phyloP scores from a whole-genome alignment of 2,329 filamentous ascomycete species.

The Aotearoamyces nothofagi region DNA sequence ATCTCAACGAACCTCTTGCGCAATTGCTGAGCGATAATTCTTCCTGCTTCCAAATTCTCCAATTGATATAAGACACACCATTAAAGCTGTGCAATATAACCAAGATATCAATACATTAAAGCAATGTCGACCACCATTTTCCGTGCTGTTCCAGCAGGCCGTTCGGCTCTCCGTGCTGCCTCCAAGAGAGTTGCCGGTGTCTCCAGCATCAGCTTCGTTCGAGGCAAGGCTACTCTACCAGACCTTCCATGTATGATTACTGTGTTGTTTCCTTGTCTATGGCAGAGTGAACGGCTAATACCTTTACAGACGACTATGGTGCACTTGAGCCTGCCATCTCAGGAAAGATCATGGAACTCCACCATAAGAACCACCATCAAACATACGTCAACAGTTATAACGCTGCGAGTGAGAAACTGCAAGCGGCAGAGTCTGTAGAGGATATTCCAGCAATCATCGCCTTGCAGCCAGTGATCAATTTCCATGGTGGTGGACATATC shows the following conservation, averaged over 20 bases:
- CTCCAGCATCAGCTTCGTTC: constrained; percentile 61
- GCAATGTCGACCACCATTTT: constrained; percentile 70
- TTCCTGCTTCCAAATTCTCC: too few relatives aligned
- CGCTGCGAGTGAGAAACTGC: constrained; percentile 57
- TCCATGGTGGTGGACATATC: constrained; percentile 52
- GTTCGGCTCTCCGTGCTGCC: constrained; percentile 57
- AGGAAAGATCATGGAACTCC: constrained; percentile 89
- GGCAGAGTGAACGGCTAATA: too few relatives aligned
- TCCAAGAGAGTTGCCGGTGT: constrained; percentile 48
- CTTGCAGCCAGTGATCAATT: constrained; percentile 43
- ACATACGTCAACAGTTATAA: constrained; percentile 89
- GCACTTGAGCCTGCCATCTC: constrained; percentile 78
- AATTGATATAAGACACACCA: too few relatives aligned
- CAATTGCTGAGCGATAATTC: too few relatives aligned
- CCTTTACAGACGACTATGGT: constrained; percentile 70
- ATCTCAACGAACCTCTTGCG: too few relatives aligned
- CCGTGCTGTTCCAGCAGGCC: constrained; percentile 50
- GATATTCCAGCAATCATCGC: constrained; percentile 37
- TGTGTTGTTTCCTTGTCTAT: too few relatives aligned
- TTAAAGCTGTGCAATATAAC: too few relatives aligned
- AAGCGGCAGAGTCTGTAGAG: constrained; percentile 35
- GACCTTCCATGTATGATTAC: constrained; percentile 70
- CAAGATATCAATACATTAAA: too few relatives aligned
- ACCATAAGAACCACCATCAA: constrained; percentile 89
- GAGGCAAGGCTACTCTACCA: constrained; percentile 84